A percentile compares a stretch with the other conserved stretches of the same genome.
Conservation (phyloP, 495 filamentous ascomycete genomes). For the Aspergillus bridgeri region DNA sequence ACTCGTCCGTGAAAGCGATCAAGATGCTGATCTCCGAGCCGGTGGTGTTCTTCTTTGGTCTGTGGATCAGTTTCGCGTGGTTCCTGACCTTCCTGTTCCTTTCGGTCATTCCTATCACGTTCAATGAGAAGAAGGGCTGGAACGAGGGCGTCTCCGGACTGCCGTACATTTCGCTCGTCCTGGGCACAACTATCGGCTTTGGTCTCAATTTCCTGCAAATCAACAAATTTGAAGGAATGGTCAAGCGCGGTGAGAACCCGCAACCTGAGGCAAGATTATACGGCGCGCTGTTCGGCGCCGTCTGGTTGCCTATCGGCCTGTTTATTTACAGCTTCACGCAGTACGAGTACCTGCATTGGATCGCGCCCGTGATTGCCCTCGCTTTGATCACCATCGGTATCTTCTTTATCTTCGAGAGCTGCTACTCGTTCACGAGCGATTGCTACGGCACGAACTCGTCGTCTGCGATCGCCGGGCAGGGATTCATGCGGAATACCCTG, state of each 20-base stretch:
- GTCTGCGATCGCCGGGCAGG: slow-evolving; percentile 47
- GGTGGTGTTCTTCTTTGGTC: slow-evolving; percentile 68
- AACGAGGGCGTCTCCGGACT: slow-evolving; percentile 62
- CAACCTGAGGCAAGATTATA: slow-evolving; percentile 52
- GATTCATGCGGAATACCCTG: slow-evolving; percentile 47
- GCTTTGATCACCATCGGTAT: slow-evolving; percentile 41
- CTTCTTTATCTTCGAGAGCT: slow-evolving; percentile 47
- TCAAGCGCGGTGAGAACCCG: slow-evolving; percentile 55
- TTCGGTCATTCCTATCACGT: slow-evolving; percentile 68
- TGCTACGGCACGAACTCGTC: slow-evolving; percentile 46
- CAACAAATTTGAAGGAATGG: slow-evolving; percentile 54
- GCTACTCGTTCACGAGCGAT: slow-evolving; percentile 42
- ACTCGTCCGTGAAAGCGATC: slow-evolving; percentile 51
- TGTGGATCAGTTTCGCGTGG: slow-evolving; percentile 74
- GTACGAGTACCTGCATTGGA: slow-evolving; percentile 59
- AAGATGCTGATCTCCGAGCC: slow-evolving; percentile 70
- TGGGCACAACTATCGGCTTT: slow-evolving; percentile 66
- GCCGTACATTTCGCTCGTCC: slow-evolving; percentile 67
- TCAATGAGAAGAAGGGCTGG: slow-evolving; percentile 65
- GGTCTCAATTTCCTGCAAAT: slow-evolving; percentile 52
- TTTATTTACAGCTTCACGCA: slow-evolving; percentile 82
- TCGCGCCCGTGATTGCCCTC: slow-evolving; percentile 58
- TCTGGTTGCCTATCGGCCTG: slow-evolving; percentile 69
- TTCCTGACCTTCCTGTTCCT: slow-evolving; percentile 76
- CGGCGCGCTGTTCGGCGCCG: slow-evolving; percentile 59